Base-by-base conservation (phyloP, 2,329 filamentous ascomycete species). In the Verticillium isaacii region DNA sequence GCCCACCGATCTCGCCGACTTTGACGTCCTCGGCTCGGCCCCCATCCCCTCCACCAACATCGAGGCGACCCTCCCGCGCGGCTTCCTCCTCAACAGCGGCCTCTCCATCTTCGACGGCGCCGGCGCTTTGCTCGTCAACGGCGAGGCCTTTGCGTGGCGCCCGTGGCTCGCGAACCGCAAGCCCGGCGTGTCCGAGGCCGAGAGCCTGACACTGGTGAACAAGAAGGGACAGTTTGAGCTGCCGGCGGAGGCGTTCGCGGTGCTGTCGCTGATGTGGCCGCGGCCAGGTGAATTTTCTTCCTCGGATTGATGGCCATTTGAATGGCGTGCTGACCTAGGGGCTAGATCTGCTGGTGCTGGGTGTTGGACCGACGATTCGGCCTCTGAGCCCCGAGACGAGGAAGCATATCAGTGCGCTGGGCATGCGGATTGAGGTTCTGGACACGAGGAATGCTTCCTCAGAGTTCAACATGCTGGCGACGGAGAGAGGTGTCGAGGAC, bases 401-500 rank as follows among this genome's bases (percentile, higher is more conserved):
- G 68, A 82, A 82, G 62, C 82, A 87, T 68, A 86, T 99, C 61
- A 89, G 89, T 64, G 83, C 85, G 34, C 75, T 98, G 52, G 95
- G 95, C 0, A 90, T 98, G 68, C 83, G 92, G 62, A 82, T 98
- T 5, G 95, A 99, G 71, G 83, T 97, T 3, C 84, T 94, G 71
- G 95, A 98, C 77, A 98, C 95, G 36, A 83, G 92, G 65, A 98
- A 98, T 76, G 95, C 95, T 9, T 92, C 94, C 1, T 90, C 93
- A 37, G 93, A 97, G 74, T 99, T 95, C 75, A 99, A 99, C 72
- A 74, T 99, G 70, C 78, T 99, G 60, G 94, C 93, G n/a, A 98
- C 93, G 19, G 95, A 99, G 78, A 82, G 95, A 59, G 94, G 95
- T 1, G 87, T 95, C 6, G 83, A 87, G 23, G 89, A 94, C 69